Percentiles rank a stretch among this genome's conserved stretches.
Conservation (phyloP, 129 eudicot species). For the Chrysanthemum makinoi region DNA sequence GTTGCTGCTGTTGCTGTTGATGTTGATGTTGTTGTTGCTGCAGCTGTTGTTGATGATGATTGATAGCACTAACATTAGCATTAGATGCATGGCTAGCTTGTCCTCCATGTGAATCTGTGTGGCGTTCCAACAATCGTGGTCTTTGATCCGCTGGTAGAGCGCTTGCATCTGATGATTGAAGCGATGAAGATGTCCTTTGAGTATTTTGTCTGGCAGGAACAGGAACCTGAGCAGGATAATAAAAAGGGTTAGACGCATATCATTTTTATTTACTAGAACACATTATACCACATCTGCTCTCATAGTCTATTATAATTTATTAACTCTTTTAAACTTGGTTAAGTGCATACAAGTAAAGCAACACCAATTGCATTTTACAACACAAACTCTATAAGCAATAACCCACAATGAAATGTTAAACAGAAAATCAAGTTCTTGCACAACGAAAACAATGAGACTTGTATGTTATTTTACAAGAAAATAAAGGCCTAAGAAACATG, state of each 20-base stretch:
- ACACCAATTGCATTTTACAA: background rate
- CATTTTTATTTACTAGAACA: background rate
- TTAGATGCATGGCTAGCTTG: background rate
- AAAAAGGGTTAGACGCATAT: background rate
- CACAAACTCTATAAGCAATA: background rate
- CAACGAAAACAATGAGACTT: background rate
- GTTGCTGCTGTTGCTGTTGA: slow-evolving; percentile 57
- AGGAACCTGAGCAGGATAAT: slow-evolving; percentile 19
- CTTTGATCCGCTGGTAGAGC: slow-evolving; percentile 27
- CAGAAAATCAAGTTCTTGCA: slow-evolving; percentile 2
- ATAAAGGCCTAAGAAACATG: background rate
- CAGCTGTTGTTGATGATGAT: slow-evolving; percentile 5
- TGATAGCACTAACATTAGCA: slow-evolving; percentile 33
- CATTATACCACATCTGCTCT: background rate
- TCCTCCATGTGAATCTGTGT: slow-evolving; percentile 3
- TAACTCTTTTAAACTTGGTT: background rate
- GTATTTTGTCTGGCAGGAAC: slow-evolving; percentile 42
- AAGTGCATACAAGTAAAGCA: background rate
- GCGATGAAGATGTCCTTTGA: slow-evolving; percentile 34
- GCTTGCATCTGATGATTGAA: slow-evolving; percentile 3
- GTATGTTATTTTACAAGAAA: background rate
- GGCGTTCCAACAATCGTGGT: slow-evolving; percentile 15
- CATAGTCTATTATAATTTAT: background rate
- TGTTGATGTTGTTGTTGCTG: slow-evolving; percentile 52
- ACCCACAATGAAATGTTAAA: background rate